phyloP scores from a whole-genome alignment of 495 filamentous ascomycete genomes.

The Parachaetomium inaequale region DNA sequence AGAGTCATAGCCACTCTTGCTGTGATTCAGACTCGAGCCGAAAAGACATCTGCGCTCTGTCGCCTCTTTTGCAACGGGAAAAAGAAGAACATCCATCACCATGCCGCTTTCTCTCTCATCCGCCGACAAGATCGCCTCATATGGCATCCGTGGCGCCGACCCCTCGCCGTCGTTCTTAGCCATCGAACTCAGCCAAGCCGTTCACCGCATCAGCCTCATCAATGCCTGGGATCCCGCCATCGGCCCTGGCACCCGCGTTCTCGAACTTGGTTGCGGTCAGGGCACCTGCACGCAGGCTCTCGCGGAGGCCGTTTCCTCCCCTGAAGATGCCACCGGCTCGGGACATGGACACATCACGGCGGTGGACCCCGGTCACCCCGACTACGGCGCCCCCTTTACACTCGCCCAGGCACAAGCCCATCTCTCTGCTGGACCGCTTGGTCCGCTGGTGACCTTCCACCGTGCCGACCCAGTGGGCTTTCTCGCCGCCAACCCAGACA shows the following conservation, averaged over 20 bases:
- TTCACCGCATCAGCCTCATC: slow-evolving; percentile 43
- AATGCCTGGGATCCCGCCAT: slow-evolving; percentile 35
- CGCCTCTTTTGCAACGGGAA: neutral
- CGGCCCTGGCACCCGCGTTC: slow-evolving; percentile 37
- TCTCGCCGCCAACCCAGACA: slow-evolving; percentile 20
- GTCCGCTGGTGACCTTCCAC: slow-evolving; percentile 38
- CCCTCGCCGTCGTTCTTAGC: slow-evolving; percentile 25
- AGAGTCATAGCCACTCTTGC: neutral
- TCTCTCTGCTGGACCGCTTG: slow-evolving; percentile 23
- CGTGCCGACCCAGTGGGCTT: slow-evolving; percentile 34
- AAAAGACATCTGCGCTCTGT: neutral
- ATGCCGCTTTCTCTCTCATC: slow-evolving; percentile 19
- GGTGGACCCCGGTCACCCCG: slow-evolving; percentile 47
- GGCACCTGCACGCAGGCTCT: slow-evolving; percentile 49
- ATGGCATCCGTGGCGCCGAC: slow-evolving; percentile 20
- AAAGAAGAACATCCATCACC: slow-evolving; percentile 1
- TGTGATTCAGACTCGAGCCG: neutral
- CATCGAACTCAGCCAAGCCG: slow-evolving; percentile 42
- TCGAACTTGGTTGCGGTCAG: slow-evolving; percentile 56
- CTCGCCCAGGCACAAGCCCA: slow-evolving; percentile 30
- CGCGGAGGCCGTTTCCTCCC: slow-evolving; percentile 42
- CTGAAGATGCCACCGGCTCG: slow-evolving; percentile 2
- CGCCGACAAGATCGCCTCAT: slow-evolving; percentile 28
- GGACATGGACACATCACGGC: slow-evolving; percentile 46
- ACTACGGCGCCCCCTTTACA: slow-evolving; percentile 45